A percentile compares a stretch with the other conserved stretches of the same genome.
Evolutionary conservation across 1,139 yeast genomes (phyloP).

Genomic region (Saccharomyces pastorianus): DNA sequence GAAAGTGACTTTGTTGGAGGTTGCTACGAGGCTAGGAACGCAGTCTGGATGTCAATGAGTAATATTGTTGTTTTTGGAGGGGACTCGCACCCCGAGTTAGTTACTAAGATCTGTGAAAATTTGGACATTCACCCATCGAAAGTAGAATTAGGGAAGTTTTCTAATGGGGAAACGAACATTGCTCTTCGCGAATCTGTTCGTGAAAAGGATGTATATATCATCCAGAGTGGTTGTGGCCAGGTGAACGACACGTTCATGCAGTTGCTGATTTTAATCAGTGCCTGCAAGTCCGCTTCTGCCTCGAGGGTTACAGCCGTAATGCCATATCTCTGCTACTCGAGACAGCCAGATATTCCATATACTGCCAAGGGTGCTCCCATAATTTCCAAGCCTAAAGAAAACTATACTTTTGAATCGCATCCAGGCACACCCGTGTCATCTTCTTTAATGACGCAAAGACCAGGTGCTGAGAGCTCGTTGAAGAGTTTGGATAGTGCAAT

Average conservation of each 20-base stretch:
- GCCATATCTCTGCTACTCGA: constrained; percentile 89
- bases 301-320: constrained; percentile 87
- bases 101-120: constrained; percentile 56
- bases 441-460: constrained; percentile 18
- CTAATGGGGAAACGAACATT: constrained; percentile 87
- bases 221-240: constrained; percentile 64
- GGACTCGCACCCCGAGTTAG: constrained; percentile 55
- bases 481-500: constrained; percentile 18
- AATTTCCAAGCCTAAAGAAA: constrained; percentile 38
- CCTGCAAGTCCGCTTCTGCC: constrained; percentile 94
- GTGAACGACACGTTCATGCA: constrained; percentile 90
- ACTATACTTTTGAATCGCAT: constrained; percentile 52
- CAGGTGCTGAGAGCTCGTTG: constrained; percentile 20
- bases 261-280: constrained; percentile 77
- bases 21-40: background rate
- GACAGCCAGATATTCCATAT: constrained; percentile 95
- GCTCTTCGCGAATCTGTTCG: constrained; percentile 77
- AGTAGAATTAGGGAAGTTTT: constrained; percentile 52
- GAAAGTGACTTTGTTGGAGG: background rate
- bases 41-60: constrained; percentile 38
- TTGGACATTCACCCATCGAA: constrained; percentile 55
- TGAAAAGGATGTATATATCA: constrained; percentile 85
- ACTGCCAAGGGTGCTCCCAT: constrained; percentile 60
- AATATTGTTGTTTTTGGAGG: constrained; percentile 68
- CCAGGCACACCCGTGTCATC: constrained; percentile 47